Evolutionary conservation across 176 grass and related monocot genomes (phyloP), one percentile per base, ranked within the genome.

Genomic region (Cymbopogon citratus): DNA sequence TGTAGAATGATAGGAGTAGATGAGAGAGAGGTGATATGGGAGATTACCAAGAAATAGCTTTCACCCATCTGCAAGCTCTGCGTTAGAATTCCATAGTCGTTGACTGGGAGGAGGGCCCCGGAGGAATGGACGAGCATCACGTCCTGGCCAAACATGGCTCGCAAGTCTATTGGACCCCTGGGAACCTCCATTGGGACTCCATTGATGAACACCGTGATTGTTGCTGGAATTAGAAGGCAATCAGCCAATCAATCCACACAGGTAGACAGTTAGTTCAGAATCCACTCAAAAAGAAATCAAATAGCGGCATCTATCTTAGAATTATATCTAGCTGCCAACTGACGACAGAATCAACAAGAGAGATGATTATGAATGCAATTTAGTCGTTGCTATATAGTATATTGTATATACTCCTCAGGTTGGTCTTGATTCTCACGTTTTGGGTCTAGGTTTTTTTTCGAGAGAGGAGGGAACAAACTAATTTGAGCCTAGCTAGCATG

Each of bases 201-300:
- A 59, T 98, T 98, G 66, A 98, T 94, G 90, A 94, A 94, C 86
- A 98, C 95, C 77, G 90, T 98, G 87, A 98, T 94, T 44, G 84
- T 94, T 84, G 87, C 94, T 97, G 80, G 79, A 86, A 86, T 89
- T 89, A 66, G 56, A 74, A 90, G 36, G 4, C 78, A 84, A 80
- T 66, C 45, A 84, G 38, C 64, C 75, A 63, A 70, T 80, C 81
- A 84, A 21, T 87, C 71, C 74, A 31, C 62, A 77, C 33, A 83
- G 56, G 11, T 51, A 80, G 28, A 49, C 64, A 65, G 71, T n/a
- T 48, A 35, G 61, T 43, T 76, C 76, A 71, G 40, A 81, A 59
- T 21, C 56, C 54, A 72, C 41, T 65, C 26, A 31, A 29, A 19
- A 71, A 31, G 39, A 39, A 54, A 39, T 28, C 11, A 66, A 31